Percentiles rank a stretch among this genome's conserved stretches.
Conservation (phyloP, 1,139 yeast genomes). For the Geotrichum histeridarum region DNA sequence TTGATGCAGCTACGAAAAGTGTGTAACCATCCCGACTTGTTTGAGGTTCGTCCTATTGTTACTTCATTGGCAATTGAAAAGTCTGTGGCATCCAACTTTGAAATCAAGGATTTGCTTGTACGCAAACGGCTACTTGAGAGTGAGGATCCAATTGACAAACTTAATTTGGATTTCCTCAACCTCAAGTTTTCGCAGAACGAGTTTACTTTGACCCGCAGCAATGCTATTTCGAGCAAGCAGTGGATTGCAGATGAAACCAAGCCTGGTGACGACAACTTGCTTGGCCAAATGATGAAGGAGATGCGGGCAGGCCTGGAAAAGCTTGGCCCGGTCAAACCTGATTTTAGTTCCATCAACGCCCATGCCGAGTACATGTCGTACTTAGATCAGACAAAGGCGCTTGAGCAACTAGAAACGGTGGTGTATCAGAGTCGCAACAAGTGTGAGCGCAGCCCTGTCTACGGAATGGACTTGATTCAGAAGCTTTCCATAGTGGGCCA, state of each 20-base stretch:
- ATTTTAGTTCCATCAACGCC: slow-evolving; percentile 49
- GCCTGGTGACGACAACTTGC: slow-evolving; percentile 34
- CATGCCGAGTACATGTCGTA: slow-evolving; percentile 55
- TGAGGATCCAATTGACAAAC: slow-evolving; percentile 28
- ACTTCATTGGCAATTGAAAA: slow-evolving; percentile 77
- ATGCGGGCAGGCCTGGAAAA: slow-evolving; percentile 13
- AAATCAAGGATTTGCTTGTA: slow-evolving; percentile 44
- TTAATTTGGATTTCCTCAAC: slow-evolving; percentile 58
- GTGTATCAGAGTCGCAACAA: slow-evolving; percentile 53
- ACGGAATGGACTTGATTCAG: slow-evolving; percentile 32
- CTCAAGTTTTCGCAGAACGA: slow-evolving; percentile 53
- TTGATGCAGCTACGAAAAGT: slow-evolving; percentile 97
- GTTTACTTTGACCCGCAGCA: slow-evolving; percentile 43
- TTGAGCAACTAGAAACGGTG: slow-evolving; percentile 52
- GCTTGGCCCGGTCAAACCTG: slow-evolving; percentile 38
- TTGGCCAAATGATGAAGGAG: slow-evolving; percentile 24
- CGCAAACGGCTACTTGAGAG: slow-evolving; percentile 39
- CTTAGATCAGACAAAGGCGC: slow-evolving; percentile 47
- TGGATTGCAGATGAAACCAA: slow-evolving; percentile 44
- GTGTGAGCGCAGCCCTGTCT: slow-evolving; percentile 33
- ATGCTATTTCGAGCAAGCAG: slow-evolving; percentile 44
- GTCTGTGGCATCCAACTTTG: slow-evolving; percentile 55
- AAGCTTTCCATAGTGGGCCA: slow-evolving; percentile 11
- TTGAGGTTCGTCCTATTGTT: slow-evolving; percentile 90
- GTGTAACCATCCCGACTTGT: slow-evolving; percentile 94